Base-by-base conservation (phyloP, 129 eudicot species). In the Erigeron canadensis region DNA sequence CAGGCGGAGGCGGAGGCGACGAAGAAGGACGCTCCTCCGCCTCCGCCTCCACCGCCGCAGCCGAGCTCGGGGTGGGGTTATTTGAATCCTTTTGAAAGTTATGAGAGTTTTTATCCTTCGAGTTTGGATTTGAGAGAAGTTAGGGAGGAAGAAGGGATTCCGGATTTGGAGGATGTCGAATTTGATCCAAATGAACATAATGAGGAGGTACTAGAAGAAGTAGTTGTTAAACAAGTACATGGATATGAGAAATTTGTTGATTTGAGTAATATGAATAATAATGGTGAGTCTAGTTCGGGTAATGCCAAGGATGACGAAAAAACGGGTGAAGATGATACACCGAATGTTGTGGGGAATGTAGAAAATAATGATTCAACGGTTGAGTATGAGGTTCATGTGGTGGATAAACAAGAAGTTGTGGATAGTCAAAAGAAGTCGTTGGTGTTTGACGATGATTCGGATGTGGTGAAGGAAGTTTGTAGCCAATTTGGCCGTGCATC, bases 121-220 rank as follows among this genome's bases (percentile, higher is more conserved):
- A 87, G 99, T 74, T 68, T 82, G 10, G 93, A 88, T 67, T 90
- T 88, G 0, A 90, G 86, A 55, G 96, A 87, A 65, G 84, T 90
- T 57, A 86, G 97, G 63, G 99, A 90, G 60, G 99, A 94, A 50
- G 99, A 94, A 69, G 97, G 96, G 67, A 94, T 94, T 57, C 99
- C 99, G 43, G 99, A 94, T 76, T 83, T 94, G 80, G 99, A 90
- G 76, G 99, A 94, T 47, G 99, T 86, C 72, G 93, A 81, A 71
- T 79, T 60, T 37, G 81, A 65, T 50, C 77, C n/a, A n/a, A n/a
- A 81, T 65, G 79, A 85, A 28, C 8, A 0, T 1, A 4, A 37
- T 2, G 13, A 55, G 21, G 61, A 55, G 3, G n/a, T n/a, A n/a
- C n/a, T n/a, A n/a, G 13, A 4, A 2, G 56, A 11, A 0, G 97